Percentiles rank a stretch among this genome's conserved stretches.
These are phyloP conservation scores for Suillus occidentalis DNA, from an alignment of 768 basidiomycete genomes.

Conservation along the genomic window DNA sequence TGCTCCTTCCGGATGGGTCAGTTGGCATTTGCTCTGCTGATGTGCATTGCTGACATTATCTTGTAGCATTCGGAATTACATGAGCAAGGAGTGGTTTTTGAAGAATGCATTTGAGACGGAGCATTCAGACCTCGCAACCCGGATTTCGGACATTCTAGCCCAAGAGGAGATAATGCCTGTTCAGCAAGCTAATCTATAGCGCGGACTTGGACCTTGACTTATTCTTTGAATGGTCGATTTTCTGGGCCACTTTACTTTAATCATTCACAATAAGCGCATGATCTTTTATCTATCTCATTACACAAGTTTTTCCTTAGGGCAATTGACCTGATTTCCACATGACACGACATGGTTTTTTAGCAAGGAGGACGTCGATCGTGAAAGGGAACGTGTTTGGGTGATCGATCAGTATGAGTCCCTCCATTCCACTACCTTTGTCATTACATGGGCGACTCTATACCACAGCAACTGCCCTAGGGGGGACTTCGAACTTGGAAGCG, in stretches of 20 bases:
- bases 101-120: constrained; percentile 59
- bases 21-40: constrained; percentile 23
- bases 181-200: neutral
- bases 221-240: neutral
- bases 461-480: constrained; percentile 43
- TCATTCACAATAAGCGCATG: neutral
- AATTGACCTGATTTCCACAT: neutral
- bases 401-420: neutral
- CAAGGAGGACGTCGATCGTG: neutral
- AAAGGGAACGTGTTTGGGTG: neutral
- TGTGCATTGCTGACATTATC: constrained; percentile 5
- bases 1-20: constrained; percentile 89
- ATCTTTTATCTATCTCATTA: neutral
- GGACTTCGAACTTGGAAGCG: constrained; percentile 60
- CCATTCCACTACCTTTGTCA: neutral
- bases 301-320: neutral
- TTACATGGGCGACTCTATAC: neutral
- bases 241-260: neutral
- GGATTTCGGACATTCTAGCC: neutral
- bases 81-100: constrained; percentile 92
- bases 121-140: constrained; percentile 34
- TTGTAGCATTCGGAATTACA: constrained; percentile 84
- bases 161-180: neutral
- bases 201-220: neutral
- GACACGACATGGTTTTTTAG: neutral